phyloP scores from a whole-genome alignment of 306 rosid species.

The Pueraria montana region DNA sequence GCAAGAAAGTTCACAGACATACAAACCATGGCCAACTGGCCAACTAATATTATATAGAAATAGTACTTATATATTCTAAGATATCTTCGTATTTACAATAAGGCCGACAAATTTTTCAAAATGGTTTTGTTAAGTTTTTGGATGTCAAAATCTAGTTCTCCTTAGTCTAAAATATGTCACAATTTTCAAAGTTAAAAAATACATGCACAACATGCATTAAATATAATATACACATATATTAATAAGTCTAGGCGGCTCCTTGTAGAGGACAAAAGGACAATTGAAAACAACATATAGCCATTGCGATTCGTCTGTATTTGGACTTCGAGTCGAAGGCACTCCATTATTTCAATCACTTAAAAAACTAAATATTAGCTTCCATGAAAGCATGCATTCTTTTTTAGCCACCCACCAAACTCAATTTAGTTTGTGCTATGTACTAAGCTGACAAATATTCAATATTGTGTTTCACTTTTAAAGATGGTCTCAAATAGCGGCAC shows the following conservation, averaged over 20 bases:
- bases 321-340: slow-evolving; percentile 61
- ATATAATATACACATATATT: slow-evolving; percentile 21
- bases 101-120: slow-evolving; percentile 1
- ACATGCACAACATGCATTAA: slow-evolving; percentile 52
- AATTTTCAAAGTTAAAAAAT: slow-evolving; percentile 41
- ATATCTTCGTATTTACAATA: slow-evolving; percentile 1
- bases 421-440: slow-evolving; percentile 27
- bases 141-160: slow-evolving; percentile 34
- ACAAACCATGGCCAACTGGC: neutral
- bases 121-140: slow-evolving; percentile 32
- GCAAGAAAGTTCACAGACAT: neutral
- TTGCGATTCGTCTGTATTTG: slow-evolving; percentile 36
- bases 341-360: slow-evolving; percentile 19
- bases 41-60: neutral
- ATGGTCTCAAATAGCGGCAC: slow-evolving; percentile 99
- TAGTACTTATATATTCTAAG: neutral
- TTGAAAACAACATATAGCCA: slow-evolving; percentile 34
- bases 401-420: neutral
- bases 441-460: slow-evolving; percentile 19
- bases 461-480: slow-evolving; percentile 51
- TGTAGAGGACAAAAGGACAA: slow-evolving; percentile 44
- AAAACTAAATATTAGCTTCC: slow-evolving; percentile 36
- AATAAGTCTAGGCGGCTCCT: slow-evolving; percentile 44
- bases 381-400: slow-evolving; percentile 51
- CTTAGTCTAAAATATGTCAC: neutral